These are phyloP conservation scores for Aspergillus tubingensis DNA, from an alignment of 2,329 filamentous ascomycete species.

Conservation along the genomic window DNA sequence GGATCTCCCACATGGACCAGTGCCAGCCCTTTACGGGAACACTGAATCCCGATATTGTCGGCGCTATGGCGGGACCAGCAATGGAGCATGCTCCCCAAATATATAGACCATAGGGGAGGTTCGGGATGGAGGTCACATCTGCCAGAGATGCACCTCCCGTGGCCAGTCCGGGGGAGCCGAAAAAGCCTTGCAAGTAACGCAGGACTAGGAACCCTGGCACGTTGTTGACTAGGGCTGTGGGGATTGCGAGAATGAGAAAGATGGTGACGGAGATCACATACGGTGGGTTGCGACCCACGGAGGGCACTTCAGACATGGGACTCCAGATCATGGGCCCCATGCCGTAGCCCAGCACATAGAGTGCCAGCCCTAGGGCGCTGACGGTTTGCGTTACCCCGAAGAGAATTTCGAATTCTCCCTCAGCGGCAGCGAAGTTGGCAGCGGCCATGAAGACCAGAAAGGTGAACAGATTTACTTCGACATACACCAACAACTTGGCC, in stretches of 20 bases:
- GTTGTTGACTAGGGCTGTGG: conserved; percentile 61
- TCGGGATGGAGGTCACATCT: neutral
- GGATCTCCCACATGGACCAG: conserved; percentile 2
- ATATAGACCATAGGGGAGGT: conserved; percentile 12
- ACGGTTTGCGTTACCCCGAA: neutral
- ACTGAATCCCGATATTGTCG: neutral
- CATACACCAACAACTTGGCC: neutral
- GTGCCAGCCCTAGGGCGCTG: neutral
- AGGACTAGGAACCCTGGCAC: conserved; percentile 64
- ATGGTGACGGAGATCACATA: conserved; percentile 66
- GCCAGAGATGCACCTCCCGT: conserved; percentile 10
- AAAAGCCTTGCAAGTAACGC: conserved; percentile 65
- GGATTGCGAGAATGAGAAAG: conserved; percentile 65
- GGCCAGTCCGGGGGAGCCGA: conserved; percentile 31
- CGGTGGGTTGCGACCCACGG: conserved; percentile 65
- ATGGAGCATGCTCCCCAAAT: conserved; percentile 1
- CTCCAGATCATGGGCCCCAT: conserved; percentile 64
- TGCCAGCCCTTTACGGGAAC: neutral
- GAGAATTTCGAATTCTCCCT: neutral
- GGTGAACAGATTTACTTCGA: neutral
- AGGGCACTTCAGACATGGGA: conserved; percentile 65
- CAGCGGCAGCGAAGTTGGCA: neutral
- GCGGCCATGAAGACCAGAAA: neutral
- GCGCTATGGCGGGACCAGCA: neutral
- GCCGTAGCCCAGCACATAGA: conserved; percentile 10